Evolutionary conservation across 2,329 filamentous ascomycete species (phyloP).

Genomic region (Ceratocystis lukuohia): DNA sequence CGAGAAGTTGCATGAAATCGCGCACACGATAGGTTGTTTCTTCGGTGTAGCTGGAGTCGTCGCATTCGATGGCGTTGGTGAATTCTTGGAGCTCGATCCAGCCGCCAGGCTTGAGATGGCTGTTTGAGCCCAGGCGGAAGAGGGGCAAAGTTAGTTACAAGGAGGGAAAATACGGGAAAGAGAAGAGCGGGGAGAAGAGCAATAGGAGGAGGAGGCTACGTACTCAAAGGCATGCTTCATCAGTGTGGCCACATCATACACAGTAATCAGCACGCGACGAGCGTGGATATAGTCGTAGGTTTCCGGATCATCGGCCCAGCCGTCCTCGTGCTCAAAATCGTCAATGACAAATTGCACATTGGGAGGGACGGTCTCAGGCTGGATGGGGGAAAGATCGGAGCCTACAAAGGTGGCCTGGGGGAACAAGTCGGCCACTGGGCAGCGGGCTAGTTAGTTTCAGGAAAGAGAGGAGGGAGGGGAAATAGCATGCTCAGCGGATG

Average conservation of each 20-base stretch:
- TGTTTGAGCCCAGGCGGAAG: constrained; percentile 21
- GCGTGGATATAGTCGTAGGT: constrained; percentile 39
- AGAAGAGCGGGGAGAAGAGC: neutral
- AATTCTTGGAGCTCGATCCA: constrained; percentile 39
- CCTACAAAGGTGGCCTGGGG: constrained; percentile 33
- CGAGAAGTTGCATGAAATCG: constrained; percentile 33
- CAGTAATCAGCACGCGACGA: constrained; percentile 34
- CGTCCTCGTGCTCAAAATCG: constrained; percentile 38
- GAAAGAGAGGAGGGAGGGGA: neutral
- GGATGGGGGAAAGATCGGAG: constrained; percentile 40
- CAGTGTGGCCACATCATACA: constrained; percentile 31
- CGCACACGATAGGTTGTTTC: constrained; percentile 34
- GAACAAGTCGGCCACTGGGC: constrained; percentile 35
- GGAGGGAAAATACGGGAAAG: neutral
- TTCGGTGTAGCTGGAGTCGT: constrained; percentile 32
- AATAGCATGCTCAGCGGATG: neutral
- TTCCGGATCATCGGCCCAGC: constrained; percentile 35
- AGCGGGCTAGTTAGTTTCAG: constrained; percentile 35
- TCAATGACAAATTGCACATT: constrained; percentile 41
- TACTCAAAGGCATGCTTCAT: constrained; percentile 33
- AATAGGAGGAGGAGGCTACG: constrained; percentile 21
- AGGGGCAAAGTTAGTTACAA: neutral
- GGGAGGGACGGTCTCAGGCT: constrained; percentile 37
- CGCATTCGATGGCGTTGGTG: constrained; percentile 30
- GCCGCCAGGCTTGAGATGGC: constrained; percentile 39